Percentiles rank a stretch among this genome's conserved stretches.
These are phyloP conservation scores for Micractinium sp. DNA, from an alignment of 139 green algal species.

Conservation along the genomic window DNA sequence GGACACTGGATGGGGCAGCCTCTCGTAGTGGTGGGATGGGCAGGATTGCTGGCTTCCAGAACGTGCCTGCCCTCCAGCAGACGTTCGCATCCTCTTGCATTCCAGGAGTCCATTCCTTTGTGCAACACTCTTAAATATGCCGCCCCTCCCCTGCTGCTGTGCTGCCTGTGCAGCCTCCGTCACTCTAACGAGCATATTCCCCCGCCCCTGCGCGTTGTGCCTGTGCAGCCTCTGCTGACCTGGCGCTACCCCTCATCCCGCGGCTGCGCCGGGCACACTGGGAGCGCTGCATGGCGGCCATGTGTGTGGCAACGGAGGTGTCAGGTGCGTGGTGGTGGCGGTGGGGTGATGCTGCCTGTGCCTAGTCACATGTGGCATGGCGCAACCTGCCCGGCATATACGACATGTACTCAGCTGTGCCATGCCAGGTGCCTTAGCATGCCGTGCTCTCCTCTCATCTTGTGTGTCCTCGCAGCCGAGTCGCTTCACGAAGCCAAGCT, in stretches of 20 bases:
- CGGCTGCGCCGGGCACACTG: slow-evolving; percentile 32
- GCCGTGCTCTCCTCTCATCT: too few relatives aligned
- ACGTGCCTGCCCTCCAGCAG: too few relatives aligned
- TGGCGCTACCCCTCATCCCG: slow-evolving; percentile 20
- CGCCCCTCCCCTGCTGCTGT: too few relatives aligned
- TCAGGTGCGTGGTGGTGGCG: background rate
- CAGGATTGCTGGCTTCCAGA: too few relatives aligned
- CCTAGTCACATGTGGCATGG: background rate
- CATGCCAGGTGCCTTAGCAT: too few relatives aligned
- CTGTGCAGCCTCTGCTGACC: slow-evolving; percentile 1
- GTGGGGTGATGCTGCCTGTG: background rate
- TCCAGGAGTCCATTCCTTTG: too few relatives aligned
- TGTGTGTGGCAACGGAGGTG: slow-evolving; percentile 25
- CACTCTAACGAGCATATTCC: too few relatives aligned
- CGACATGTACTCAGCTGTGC: too few relatives aligned
- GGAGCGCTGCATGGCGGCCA: slow-evolving; percentile 53
- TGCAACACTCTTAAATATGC: too few relatives aligned
- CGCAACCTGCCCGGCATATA: too few relatives aligned
- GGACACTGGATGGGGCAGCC: background rate
- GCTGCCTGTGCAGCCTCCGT: slow-evolving; percentile 12
- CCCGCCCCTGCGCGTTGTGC: background rate
- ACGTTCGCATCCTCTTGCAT: too few relatives aligned
- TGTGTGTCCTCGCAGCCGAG: slow-evolving; percentile 8
- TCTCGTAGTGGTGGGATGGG: background rate
- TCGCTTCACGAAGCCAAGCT: slow-evolving; percentile 21